A percentile compares a stretch with the other conserved stretches of the same genome.
Conservation (phyloP, 164 flowering plant genomes). For the Macadamia tetraphylla region DNA sequence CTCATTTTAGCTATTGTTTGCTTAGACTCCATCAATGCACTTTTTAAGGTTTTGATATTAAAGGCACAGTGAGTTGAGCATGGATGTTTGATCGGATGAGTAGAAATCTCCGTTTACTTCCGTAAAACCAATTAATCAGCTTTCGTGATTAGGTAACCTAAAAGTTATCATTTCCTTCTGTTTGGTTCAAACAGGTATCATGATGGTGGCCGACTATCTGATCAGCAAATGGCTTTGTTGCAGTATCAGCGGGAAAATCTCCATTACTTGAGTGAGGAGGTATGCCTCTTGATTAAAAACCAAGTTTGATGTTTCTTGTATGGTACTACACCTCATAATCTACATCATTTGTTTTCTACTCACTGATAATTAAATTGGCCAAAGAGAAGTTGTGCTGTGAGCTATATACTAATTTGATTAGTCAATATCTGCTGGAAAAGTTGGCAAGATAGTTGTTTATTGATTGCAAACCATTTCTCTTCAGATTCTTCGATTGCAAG, state of each 20-base stretch:
- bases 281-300: not conserved
- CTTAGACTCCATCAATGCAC: slow-evolving; percentile 1
- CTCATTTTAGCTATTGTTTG: not conserved
- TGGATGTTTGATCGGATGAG: too few relatives aligned
- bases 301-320: not conserved
- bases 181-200: slow-evolving; percentile 56
- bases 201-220: slow-evolving; percentile 93
- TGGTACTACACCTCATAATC: not conserved
- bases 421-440: not conserved
- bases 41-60: too few relatives aligned
- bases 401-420: slow-evolving; percentile 2
- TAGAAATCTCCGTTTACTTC: too few relatives aligned
- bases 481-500: slow-evolving; percentile 93
- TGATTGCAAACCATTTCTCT: not conserved
- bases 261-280: slow-evolving; percentile 66
- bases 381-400: not conserved
- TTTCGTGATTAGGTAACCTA: too few relatives aligned
- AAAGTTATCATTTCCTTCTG: slow-evolving; percentile 36
- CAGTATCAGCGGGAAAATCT: slow-evolving; percentile 97
- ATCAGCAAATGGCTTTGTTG: slow-evolving; percentile 97
- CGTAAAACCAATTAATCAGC: too few relatives aligned
- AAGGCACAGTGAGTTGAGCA: too few relatives aligned
- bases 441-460: not conserved
- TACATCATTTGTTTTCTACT: not conserved
- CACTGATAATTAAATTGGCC: slow-evolving; percentile 5